Base-by-base conservation (phyloP, 495 filamentous ascomycete genomes). In the Clavariopsis aquatica region DNA sequence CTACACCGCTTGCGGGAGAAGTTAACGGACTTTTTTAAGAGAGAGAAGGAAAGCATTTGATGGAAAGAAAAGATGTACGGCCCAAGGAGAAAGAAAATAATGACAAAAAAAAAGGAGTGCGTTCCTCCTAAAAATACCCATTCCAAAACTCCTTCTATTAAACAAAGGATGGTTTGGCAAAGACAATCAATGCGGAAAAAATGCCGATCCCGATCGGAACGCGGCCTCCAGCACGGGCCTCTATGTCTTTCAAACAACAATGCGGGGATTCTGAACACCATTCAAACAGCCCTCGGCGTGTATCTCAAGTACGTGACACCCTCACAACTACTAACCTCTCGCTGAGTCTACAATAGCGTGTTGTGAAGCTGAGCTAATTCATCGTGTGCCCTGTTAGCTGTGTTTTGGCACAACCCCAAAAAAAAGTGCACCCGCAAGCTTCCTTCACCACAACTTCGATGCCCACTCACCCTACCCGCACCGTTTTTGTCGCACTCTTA, bases 401-500 rank as follows among this genome's bases (percentile, higher is more conserved):
- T n/a, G n/a, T n/a, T n/a, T n/a, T n/a, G n/a, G n/a, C n/a, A n/a
- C n/a, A n/a, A n/a, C n/a, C n/a, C n/a, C n/a, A n/a, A n/a, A n/a
- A n/a, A n/a, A n/a, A n/a, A n/a, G n/a, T n/a, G 31, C 31, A 34
- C 31, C 31, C 31, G 31, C 31, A 12, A 34, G 31, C 31, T 17
- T 43, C 46, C 10, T 54, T 38, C 55, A 45, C 29, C 27, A 4
- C 20, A 13, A 1, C 19, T 19, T 24, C 23, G 17, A 67, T 67
- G 64, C 53, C 62, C 27, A 29, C 43, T 22, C 43, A 26, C 38
- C 36, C 24, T 5, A 13, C 43, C 13, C 52, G 29, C 28, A 45
- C 51, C 31, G 59, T 53, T 34, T 22, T 57, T 29, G 29, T 43
- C 10, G 38, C 29, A 2, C 3, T 65, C 20, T 57, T 54, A 7